Evolutionary conservation across 2,329 filamentous ascomycete genomes (phyloP), one percentile per base, ranked within the genome.

Genomic region (Seiridium unicorne): DNA sequence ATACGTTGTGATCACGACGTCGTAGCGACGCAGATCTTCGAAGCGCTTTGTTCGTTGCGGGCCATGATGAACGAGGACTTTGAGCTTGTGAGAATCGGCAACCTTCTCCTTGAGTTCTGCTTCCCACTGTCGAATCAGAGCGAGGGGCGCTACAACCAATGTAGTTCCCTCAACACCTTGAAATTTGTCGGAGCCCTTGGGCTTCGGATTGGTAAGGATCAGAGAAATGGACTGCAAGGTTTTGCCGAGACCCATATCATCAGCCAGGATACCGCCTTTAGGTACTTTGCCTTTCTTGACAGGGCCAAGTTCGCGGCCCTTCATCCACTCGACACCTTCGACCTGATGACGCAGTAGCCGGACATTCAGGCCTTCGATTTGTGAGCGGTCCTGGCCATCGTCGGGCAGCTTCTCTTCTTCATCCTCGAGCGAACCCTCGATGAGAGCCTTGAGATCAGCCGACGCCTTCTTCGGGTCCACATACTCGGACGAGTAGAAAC

Each of bases 191-290:
- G 58, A 31, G 46, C 81, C 76, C 3, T 83, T 81, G 34, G 90
- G 88, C 68, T 90, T 92, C 18, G 87, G 85, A 69, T 98, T 97
- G 59, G 84, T 90, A 44, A 99, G 81, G 47, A 99, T 90, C 38
- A 98, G 82, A 1, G 94, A 89, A 60, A 99, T 91, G 1, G 93
- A 92, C 76, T 99, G 95, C 11, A 99, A 84, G 0, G 95, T 99
- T 81, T 99, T 99, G 61, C 95, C 95, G 11, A 98, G 80, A 65
- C 94, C 94, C 94, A 98, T 96, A 72, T 99, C 95, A 69, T 99
- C 95, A 18, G 95, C 95, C 42, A 99, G 83, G 64, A 99, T 96
- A 18, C 95, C 95, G 42, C 95, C 95, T 68, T 96, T 95, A 36
- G 94, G 93, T 8, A 96, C 84, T 63, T 79, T 85, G 61, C 91